Evolutionary conservation across 73 alveolate species (phyloP).

Genomic region (Paramecium primaurelia): DNA sequence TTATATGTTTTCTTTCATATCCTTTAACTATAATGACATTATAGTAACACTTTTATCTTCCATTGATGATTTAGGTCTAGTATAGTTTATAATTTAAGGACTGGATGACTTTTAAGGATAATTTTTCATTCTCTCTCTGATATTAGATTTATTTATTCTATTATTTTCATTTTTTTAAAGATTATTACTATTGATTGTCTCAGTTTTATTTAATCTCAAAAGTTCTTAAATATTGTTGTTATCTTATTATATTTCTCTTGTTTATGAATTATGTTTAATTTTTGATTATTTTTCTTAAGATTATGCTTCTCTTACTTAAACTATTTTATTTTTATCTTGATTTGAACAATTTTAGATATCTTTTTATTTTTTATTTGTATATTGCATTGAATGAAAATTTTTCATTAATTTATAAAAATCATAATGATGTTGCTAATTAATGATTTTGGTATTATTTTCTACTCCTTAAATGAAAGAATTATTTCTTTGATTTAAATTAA

Average conservation of each 20-base stretch:
- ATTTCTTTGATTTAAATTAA: not conserved
- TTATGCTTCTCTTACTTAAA: not conserved
- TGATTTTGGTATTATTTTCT: not conserved
- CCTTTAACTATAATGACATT: not conserved
- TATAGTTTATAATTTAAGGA: not conserved
- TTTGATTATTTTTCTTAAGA: not conserved
- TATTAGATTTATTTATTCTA: not conserved
- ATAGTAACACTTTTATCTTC: not conserved
- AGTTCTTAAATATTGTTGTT: not conserved
- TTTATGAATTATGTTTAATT: not conserved
- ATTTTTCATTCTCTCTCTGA: not conserved
- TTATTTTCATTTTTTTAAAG: not conserved
- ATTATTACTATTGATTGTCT: not conserved
- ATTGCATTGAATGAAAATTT: not conserved
- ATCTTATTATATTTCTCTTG: not conserved
- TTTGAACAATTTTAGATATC: not conserved
- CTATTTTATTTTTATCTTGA: not conserved
- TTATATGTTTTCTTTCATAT: not conserved
- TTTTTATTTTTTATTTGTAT: not conserved
- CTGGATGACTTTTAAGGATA: not conserved
- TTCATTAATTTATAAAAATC: not conserved
- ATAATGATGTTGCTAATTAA: not conserved
- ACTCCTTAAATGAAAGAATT: not conserved
- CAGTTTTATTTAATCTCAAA: not conserved
- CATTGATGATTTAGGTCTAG: not conserved